Conservation (phyloP, 805 yeast species). For the Middelhovenomyces tepae region DNA sequence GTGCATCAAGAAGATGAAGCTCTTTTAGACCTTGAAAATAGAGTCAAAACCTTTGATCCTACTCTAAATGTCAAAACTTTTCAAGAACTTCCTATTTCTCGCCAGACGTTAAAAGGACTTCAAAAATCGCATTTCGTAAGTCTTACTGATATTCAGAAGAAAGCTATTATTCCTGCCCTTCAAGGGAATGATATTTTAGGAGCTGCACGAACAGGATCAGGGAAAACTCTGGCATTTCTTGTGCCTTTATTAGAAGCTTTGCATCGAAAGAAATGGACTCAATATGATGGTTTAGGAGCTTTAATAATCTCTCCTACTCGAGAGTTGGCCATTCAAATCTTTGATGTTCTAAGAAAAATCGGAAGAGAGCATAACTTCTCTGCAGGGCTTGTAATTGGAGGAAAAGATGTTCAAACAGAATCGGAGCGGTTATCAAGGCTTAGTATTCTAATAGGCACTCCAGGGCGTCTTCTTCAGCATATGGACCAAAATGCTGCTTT, state of each 20-base stretch:
- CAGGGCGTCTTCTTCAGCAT: constrained; percentile 85
- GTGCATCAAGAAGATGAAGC: too few species aligned
- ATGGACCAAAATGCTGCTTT: constrained; percentile 82
- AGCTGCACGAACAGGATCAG: constrained; percentile 85
- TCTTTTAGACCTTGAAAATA: too few species aligned
- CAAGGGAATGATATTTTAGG: constrained; percentile 75
- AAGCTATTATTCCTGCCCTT: constrained; percentile 65
- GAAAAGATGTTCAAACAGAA: constrained; percentile 78
- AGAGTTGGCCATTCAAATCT: constrained; percentile 83
- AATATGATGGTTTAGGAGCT: constrained; percentile 82
- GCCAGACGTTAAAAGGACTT: constrained; percentile 59
- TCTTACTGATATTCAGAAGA: constrained; percentile 79
- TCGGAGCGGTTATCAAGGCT: constrained; percentile 68
- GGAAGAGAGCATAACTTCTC: constrained; percentile 70
- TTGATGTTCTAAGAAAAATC: constrained; percentile 75
- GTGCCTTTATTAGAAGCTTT: constrained; percentile 62
- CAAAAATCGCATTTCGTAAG: constrained; percentile 68
- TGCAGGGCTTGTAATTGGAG: constrained; percentile 90
- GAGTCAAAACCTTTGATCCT: too few species aligned
- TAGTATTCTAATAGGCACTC: constrained; percentile 83
- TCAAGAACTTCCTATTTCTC: constrained; percentile 68
- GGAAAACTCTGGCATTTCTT: constrained; percentile 81
- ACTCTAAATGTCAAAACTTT: too few species aligned
- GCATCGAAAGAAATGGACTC: constrained; percentile 65
- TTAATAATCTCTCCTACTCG: constrained; percentile 86